phyloP scores from a whole-genome alignment of 2,329 filamentous ascomycete genomes.

The Xylaria sp. region DNA sequence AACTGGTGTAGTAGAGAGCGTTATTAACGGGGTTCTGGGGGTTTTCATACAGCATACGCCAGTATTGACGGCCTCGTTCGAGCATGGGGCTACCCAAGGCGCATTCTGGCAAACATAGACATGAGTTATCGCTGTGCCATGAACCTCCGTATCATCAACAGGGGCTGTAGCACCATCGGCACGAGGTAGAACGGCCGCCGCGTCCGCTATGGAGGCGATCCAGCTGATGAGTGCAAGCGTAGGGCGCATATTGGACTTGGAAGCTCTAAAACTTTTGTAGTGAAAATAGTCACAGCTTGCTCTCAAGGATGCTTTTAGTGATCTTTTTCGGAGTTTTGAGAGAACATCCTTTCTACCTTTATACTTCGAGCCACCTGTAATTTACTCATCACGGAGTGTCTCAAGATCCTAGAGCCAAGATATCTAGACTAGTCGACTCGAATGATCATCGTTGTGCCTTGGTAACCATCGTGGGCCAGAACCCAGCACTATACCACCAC shows the following conservation, averaged over 20 bases:
- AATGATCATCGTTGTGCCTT: background rate
- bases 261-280: background rate
- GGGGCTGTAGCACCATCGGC: background rate
- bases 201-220: background rate
- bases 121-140: background rate
- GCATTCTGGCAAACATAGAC: constrained; percentile 1
- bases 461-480: no score
- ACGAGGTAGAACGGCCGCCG: background rate
- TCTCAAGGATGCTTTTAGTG: background rate
- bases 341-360: background rate
- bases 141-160: background rate
- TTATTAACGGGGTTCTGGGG: no score
- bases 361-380: background rate
- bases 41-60: background rate
- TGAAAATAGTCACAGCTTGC: no score
- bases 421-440: background rate
- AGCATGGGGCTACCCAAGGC: background rate
- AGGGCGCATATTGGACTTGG: background rate
- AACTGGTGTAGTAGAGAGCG: background rate
- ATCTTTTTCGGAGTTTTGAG: background rate
- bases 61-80: background rate
- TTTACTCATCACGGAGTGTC: background rate
- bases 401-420: background rate
- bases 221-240: background rate
- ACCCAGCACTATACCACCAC: background rate